Conservation (phyloP, 2,329 filamentous ascomycete genomes). For the Ascochyta lentis region DNA sequence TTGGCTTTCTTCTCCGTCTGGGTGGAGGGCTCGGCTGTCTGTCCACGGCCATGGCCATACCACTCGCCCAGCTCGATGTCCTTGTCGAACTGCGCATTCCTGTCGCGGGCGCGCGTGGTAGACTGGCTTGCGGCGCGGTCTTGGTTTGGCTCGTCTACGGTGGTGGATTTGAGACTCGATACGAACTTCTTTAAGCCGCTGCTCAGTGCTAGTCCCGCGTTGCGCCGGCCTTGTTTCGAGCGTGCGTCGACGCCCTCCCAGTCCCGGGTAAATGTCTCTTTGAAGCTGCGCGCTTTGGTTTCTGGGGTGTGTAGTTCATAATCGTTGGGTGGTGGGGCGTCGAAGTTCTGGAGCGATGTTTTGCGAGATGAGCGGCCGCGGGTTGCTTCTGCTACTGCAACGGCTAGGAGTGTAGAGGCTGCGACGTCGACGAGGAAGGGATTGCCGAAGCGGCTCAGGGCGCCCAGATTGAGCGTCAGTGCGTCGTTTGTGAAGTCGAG, state of each 20-base stretch:
- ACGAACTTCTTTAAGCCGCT: slow-evolving; percentile 19
- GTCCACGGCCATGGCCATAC: slow-evolving; percentile 33
- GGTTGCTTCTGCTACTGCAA: slow-evolving; percentile 54
- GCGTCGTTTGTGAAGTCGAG: slow-evolving; percentile 53
- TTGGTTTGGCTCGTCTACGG: slow-evolving; percentile 8
- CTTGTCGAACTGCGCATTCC: slow-evolving; percentile 39
- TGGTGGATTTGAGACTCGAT: slow-evolving; percentile 23
- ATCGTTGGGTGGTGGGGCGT: slow-evolving; percentile 41
- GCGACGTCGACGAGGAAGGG: slow-evolving; percentile 56
- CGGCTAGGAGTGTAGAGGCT: slow-evolving; percentile 51
- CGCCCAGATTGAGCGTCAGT: slow-evolving; percentile 54
- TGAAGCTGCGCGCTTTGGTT: slow-evolving; percentile 38
- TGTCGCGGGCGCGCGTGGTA: background rate
- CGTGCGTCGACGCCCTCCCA: slow-evolving; percentile 32
- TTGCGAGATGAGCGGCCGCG: slow-evolving; percentile 33
- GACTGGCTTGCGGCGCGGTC: slow-evolving; percentile 20
- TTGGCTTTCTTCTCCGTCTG: slow-evolving; percentile 36
- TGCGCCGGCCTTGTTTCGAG: slow-evolving; percentile 28
- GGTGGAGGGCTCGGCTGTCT: slow-evolving; percentile 10
- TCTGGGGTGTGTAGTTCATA: slow-evolving; percentile 32
- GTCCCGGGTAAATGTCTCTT: slow-evolving; percentile 41
- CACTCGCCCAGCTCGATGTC: slow-evolving; percentile 48
- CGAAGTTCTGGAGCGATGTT: slow-evolving; percentile 31
- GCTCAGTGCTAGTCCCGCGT: slow-evolving; percentile 25
- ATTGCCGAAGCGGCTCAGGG: slow-evolving; percentile 52